Conservation (phyloP, 2,329 filamentous ascomycete species). For the Helotiales sp. region DNA sequence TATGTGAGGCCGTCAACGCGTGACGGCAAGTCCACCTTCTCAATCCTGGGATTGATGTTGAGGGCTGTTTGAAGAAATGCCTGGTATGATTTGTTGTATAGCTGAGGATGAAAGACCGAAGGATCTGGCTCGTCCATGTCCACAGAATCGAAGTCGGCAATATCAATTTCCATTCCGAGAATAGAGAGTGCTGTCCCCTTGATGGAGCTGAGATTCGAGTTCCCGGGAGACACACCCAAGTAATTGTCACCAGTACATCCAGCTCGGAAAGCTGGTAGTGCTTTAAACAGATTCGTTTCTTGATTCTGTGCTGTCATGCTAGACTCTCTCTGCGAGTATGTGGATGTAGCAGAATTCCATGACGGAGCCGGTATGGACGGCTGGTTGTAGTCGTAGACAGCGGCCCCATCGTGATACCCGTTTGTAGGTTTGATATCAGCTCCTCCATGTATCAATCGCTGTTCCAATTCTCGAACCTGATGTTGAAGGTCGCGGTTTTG, state of each 20-base stretch:
- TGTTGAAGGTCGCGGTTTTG: conserved; percentile 67
- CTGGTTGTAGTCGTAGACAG: conserved; percentile 22
- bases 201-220: conserved; percentile 68
- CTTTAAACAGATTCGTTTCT: conserved; percentile 27
- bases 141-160: conserved; percentile 67
- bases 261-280: conserved; percentile 28
- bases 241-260: conserved; percentile 58
- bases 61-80: conserved; percentile 67
- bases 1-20: conserved; percentile 67
- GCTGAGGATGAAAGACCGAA: conserved; percentile 42
- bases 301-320: conserved; percentile 12
- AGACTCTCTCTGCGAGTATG: conserved; percentile 6
- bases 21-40: conserved; percentile 59
- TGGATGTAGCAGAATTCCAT: conserved; percentile 21
- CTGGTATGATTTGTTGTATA: conserved; percentile 72
- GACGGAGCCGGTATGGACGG: conserved; percentile 11
- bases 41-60: conserved; percentile 57
- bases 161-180: conserved; percentile 77
- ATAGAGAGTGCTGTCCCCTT: conserved; percentile 76
- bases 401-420: conserved; percentile 30
- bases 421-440: conserved; percentile 54
- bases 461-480: conserved; percentile 68
- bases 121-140: conserved; percentile 62
- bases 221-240: conserved; percentile 60
- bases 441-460: conserved; percentile 60